Conservation (phyloP, 805 yeast genomes). For the Myxozyma sirexii region DNA sequence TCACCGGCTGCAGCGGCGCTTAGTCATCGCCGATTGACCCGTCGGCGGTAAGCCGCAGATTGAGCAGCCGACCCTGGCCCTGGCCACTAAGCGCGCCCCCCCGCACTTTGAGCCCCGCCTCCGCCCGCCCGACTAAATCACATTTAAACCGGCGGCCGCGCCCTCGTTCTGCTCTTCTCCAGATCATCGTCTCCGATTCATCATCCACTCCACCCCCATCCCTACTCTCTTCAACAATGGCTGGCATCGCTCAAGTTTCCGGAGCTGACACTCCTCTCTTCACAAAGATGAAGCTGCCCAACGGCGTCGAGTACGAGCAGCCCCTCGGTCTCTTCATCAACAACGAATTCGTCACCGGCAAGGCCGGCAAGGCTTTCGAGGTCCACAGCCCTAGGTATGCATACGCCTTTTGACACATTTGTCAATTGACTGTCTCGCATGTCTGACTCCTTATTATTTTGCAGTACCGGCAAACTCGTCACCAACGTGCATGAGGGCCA, state of each 20-base stretch:
- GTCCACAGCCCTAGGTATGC: conserved; percentile 47
- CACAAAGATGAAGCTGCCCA: conserved; percentile 61
- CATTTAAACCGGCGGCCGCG: neutral
- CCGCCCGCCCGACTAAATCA: conserved; percentile 11
- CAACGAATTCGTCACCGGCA: conserved; percentile 69
- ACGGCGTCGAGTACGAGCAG: conserved; percentile 72
- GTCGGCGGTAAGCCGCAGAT: conserved; percentile 14
- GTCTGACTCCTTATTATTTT: too few relatives aligned
- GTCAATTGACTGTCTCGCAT: too few relatives aligned
- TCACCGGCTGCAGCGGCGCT: neutral
- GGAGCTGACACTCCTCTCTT: conserved; percentile 30
- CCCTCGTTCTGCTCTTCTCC: neutral
- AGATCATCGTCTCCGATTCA: neutral
- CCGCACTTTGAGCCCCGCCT: conserved; percentile 9
- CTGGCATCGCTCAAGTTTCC: conserved; percentile 21
- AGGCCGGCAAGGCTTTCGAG: conserved; percentile 60
- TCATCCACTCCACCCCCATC: neutral
- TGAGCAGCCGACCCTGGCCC: conserved; percentile 9
- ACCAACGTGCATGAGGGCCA: conserved; percentile 73
- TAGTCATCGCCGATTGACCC: neutral
- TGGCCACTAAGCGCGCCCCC: neutral
- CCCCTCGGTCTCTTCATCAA: conserved; percentile 83
- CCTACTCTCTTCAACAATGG: conserved; percentile 8
- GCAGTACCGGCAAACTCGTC: conserved; percentile 59
- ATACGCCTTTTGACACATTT: conserved; percentile 2